Conservation (phyloP, 2,329 filamentous ascomycete genomes). For the Trichophyton equinum region DNA sequence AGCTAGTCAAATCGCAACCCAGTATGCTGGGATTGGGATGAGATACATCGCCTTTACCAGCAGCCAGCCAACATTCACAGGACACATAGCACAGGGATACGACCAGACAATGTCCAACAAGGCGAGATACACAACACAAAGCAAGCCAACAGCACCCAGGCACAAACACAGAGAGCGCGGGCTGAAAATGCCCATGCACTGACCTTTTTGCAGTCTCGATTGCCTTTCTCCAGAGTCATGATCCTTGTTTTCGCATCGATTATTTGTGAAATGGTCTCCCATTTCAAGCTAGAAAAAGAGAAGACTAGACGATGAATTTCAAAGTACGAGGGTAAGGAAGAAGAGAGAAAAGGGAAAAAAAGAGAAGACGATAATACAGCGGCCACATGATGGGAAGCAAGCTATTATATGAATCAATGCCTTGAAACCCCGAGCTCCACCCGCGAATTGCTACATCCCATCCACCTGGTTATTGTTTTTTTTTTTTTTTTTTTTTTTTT, state of each 20-base stretch:
- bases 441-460: neutral
- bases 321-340: neutral
- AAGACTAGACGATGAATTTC: neutral
- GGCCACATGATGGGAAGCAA: neutral
- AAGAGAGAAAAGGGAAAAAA: neutral
- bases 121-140: neutral
- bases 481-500: neutral
- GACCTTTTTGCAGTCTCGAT: neutral
- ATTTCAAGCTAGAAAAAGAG: neutral
- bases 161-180: neutral
- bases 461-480: neutral
- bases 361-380: neutral
- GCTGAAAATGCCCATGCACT: neutral
- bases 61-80: neutral
- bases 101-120: neutral
- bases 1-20: neutral
- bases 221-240: neutral
- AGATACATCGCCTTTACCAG: constrained; percentile 1
- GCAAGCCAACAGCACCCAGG: neutral
- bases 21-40: neutral
- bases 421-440: neutral
- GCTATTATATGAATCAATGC: neutral
- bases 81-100: neutral
- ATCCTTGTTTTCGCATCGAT: neutral
- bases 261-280: neutral